A percentile compares a stretch with the other conserved stretches of the same genome.
Evolutionary conservation across 208 protist species (phyloP).

Genomic region (Cochliopodium minus): DNA sequence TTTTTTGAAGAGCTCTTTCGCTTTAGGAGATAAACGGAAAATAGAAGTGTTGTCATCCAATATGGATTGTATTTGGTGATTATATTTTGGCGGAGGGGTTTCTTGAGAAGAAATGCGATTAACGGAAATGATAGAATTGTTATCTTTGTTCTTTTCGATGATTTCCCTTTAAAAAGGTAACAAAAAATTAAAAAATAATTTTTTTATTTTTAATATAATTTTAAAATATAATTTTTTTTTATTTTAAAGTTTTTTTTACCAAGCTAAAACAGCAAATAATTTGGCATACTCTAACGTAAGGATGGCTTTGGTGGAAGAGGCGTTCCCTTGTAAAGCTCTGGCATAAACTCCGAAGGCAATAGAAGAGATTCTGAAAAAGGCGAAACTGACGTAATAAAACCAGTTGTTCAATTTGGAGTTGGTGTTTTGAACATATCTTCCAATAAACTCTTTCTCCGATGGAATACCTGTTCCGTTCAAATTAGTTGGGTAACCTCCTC

Average conservation of each 20-base stretch:
- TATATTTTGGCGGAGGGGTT: no score
- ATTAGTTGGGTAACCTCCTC: neutral
- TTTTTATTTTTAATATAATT: no score
- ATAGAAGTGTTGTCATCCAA: no score
- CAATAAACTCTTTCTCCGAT: conserved; percentile 11
- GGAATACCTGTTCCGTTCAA: neutral
- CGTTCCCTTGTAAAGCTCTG: conserved; percentile 31
- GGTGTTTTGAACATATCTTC: conserved; percentile 11
- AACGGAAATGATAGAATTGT: no score
- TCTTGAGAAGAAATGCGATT: no score
- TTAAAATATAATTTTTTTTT: no score
- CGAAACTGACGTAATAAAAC: conserved; percentile 37
- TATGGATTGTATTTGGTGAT: no score
- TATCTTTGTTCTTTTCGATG: no score
- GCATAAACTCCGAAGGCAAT: conserved; percentile 42
- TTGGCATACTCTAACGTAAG: neutral
- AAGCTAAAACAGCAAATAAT: neutral
- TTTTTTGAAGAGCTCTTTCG: neutral
- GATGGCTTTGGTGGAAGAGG: conserved; percentile 11
- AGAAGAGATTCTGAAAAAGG: conserved; percentile 28
- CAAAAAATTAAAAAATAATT: no score
- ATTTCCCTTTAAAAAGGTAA: no score
- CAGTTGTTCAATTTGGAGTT: conserved; percentile 9
- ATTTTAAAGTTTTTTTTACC: neutral
- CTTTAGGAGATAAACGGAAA: neutral